Conservation (phyloP, 2,329 filamentous ascomycete species). For the Lasiodiplodia hormozganensis region DNA sequence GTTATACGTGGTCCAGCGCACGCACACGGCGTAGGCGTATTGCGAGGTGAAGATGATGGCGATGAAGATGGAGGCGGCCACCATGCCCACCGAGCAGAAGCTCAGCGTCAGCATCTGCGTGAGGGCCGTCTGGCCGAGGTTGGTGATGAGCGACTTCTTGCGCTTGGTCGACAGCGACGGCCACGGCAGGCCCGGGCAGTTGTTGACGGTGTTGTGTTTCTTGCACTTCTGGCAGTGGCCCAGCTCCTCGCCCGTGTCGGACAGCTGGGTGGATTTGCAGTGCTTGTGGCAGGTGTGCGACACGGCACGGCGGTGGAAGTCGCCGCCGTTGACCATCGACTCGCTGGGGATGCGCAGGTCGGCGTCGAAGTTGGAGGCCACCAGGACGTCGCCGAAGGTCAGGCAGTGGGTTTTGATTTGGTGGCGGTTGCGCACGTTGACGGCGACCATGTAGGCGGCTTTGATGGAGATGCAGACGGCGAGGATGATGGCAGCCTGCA, state of each 20-base stretch:
- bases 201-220: constrained; percentile 37
- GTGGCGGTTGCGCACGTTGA: constrained; percentile 37
- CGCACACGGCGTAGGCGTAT: constrained; percentile 26
- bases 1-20: constrained; percentile 17
- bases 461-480: constrained; percentile 37
- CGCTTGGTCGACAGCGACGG: constrained; percentile 42
- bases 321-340: constrained; percentile 42
- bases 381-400: constrained; percentile 42
- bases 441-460: constrained; percentile 41
- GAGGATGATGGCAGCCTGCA: constrained; percentile 41
- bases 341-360: constrained; percentile 40
- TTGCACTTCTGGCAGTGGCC: constrained; percentile 44
- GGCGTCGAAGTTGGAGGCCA: constrained; percentile 39
- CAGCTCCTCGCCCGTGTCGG: constrained; percentile 37
- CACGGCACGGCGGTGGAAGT: constrained; percentile 36
- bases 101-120: constrained; percentile 36
- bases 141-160: constrained; percentile 41
- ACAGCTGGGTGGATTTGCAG: constrained; percentile 35
- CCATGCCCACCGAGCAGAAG: constrained; percentile 33
- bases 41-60: constrained; percentile 32
- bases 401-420: constrained; percentile 40
- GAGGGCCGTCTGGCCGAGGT: constrained; percentile 41
- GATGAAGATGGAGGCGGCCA: constrained; percentile 34
- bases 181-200: constrained; percentile 36
- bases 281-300: constrained; percentile 43